Evolutionary conservation across 1,284 basidiomycete species (phyloP), one percentile per base, ranked within the genome.

Genomic region (Sutorius eximius): DNA sequence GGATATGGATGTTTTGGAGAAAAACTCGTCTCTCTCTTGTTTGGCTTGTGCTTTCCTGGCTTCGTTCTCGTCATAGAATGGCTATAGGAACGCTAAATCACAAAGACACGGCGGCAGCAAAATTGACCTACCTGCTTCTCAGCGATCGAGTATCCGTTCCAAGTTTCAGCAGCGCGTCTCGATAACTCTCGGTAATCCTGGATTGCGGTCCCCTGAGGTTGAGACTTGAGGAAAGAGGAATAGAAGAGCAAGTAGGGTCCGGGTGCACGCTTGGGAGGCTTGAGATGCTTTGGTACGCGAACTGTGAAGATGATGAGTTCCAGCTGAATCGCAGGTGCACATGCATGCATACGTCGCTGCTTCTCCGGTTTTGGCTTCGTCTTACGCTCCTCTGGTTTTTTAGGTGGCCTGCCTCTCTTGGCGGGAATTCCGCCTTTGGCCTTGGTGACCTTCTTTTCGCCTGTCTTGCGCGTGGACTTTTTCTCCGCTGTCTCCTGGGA

Each of bases 31-130:
- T 47, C 43, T 44, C 1, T 56, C 61, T 43, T 69, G 38, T 22
- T 57, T 45, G 18, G 58, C 57, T 30, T 64, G 60, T 8, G 5
- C 54, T 33, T 56, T 62, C 29, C 58, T 52, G 20, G 29, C 49
- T 45, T 70, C 65, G 8, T 34, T 51, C 22, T 69, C 70, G 20
- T 71, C 61, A 29, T 59, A 64, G 47, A 61, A 69, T 27, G 66
- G 68, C 68, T 69, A 42, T 11, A 29, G 22, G 16, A 24, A 32
- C 9, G 3, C 52, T 37, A 27, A 15, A 18, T 37, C 8, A 6
- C 12, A 34, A 36, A 6, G 29, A 27, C 13, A n/a, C 8, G 15
- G 30, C 0, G n/a, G 5, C 1, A 3, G 33, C 12, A 44, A 8
- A 16, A 0, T 2, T 40, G 29, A 51, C 57, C 22, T 42, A 70